Evolutionary conservation across 1,139 yeast species (phyloP), one percentile per base, ranked within the genome.

Genomic region (Nematodospora anomalae): DNA sequence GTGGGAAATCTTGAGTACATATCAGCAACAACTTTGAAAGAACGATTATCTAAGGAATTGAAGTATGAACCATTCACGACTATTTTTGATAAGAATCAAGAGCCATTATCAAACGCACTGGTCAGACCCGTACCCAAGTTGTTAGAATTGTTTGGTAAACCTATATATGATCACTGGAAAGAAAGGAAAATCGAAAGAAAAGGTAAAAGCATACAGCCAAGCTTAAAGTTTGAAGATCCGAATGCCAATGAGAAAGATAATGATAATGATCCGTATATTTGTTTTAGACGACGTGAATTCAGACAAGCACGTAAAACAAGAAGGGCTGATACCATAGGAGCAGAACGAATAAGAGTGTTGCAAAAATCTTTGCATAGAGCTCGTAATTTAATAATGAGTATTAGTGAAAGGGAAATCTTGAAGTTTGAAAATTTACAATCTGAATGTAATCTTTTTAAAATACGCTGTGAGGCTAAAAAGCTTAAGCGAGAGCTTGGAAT

Each of bases 281-380:
- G 97, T 65, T 92, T 94, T 67, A 79, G 99, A 55, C 80, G 97
- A 52, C 84, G 99, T 60, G 98, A 90, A 55, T 83, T 89, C 49
- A 80, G 98, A 47, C 97, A 87, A 57, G 95, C 95, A 27, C 83
- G 99, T 59, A 92, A 92, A 59, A 94, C 99, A 0, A 79, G 99
- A 58, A 78, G 97, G 47, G 88, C 97, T 0, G 99, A 94, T 62
- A 79, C 86, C 25, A 83, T 88, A 47, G 89, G 95, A 47, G 85
- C 92, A 6, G 97, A 90, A 58, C 79, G 92, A 48, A 70, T 92
- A 35, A 76, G 95, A 27, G 63, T 77, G 43, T 65, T 94, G 32
- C 87, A 84, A 47, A 74, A 75, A 45, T 96, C 94, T 43, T 71
- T 92, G 65, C 83, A 79, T 48, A 74, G 81, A 40, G 95, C 96